Evolutionary conservation across 2,329 filamentous ascomycete genomes (phyloP), one percentile per base, ranked within the genome.

Genomic region (Trichocomaceae sp.): DNA sequence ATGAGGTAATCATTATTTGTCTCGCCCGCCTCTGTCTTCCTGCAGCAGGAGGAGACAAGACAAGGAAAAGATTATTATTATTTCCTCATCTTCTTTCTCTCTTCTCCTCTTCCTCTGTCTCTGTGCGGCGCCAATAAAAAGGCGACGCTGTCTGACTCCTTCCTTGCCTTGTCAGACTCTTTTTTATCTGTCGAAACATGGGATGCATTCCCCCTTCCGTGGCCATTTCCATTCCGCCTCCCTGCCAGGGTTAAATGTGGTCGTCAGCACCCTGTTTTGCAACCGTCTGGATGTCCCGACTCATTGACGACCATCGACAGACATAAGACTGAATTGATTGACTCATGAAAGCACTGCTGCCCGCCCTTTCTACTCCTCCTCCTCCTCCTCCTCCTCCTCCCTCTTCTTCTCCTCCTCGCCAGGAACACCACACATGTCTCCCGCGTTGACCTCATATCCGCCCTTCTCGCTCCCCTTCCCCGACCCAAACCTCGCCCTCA

Each of bases 391-490:
- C 50, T 37, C 33, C 15, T 46, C 41, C 58, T 51, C 50, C 58
- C 62, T 59, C 55, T 54, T 53, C 47, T 50, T 50, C 26, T 56
- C 53, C 47, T 48, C 55, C 20, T 42, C 54, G 22, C 22, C 39
- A 41, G 37, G 37, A 47, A 49, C 57, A 55, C 44, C 60, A 65
- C 66, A 60, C 64, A 71, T 71, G 69, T 68, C 67, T 69, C 60
- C 64, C 62, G 59, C 63, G 54, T 62, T 64, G 50, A 57, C 61
- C 48, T 60, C 61, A 52, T 63, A 64, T 47, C 59, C 63, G 45
- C 63, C 59, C 56, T 58, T 62, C 58, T 61, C 66, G 57, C 63
- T 59, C 51, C 60, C 62, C 26, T 63, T 60, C 50, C 61, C 64
- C 52, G 60, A 60, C 44, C 54, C 59, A 41, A 52, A 58, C 56